phyloP scores from a whole-genome alignment of 192 early-diverging fungal species.

The Backusella parvicylindrica region DNA sequence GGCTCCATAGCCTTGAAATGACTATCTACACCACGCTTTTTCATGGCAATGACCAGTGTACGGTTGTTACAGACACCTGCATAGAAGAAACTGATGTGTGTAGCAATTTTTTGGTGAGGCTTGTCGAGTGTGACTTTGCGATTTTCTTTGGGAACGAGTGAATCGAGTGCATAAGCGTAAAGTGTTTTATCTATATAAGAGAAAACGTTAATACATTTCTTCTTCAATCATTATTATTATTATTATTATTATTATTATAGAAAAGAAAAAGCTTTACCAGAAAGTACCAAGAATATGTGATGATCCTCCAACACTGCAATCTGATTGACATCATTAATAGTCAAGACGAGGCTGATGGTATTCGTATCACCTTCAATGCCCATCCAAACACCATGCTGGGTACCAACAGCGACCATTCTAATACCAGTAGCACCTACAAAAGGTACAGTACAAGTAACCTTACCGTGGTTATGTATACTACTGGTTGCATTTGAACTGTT shows the following conservation, averaged over 20 bases:
- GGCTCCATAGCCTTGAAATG: constrained; percentile 31
- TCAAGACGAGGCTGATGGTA: constrained; percentile 26
- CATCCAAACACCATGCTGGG: constrained; percentile 82
- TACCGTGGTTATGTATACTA: constrained; percentile 41
- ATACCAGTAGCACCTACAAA: constrained; percentile 40
- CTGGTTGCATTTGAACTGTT: constrained; percentile 17
- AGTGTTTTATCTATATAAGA: constrained; percentile 66
- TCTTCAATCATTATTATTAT: neutral
- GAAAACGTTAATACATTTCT: constrained; percentile 35
- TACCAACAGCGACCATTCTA: constrained; percentile 75
- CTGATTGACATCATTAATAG: constrained; percentile 60
- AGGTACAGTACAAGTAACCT: constrained; percentile 53
- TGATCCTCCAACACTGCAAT: constrained; percentile 80
- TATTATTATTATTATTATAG: constrained; percentile 24
- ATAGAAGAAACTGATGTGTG: constrained; percentile 69
- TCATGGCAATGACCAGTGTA: constrained; percentile 48
- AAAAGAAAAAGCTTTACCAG: constrained; percentile 62
- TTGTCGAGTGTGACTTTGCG: constrained; percentile 46
- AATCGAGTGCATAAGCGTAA: constrained; percentile 76
- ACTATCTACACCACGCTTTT: constrained; percentile 18
- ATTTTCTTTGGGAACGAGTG: constrained; percentile 60
- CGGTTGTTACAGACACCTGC: constrained; percentile 59
- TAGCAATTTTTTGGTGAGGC: constrained; percentile 31
- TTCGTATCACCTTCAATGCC: constrained; percentile 58
- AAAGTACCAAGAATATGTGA: constrained; percentile 75